Evolutionary conservation across 1,284 basidiomycete species (phyloP), one percentile per base, ranked within the genome.

Genomic region (Melampsora allii-populina): DNA sequence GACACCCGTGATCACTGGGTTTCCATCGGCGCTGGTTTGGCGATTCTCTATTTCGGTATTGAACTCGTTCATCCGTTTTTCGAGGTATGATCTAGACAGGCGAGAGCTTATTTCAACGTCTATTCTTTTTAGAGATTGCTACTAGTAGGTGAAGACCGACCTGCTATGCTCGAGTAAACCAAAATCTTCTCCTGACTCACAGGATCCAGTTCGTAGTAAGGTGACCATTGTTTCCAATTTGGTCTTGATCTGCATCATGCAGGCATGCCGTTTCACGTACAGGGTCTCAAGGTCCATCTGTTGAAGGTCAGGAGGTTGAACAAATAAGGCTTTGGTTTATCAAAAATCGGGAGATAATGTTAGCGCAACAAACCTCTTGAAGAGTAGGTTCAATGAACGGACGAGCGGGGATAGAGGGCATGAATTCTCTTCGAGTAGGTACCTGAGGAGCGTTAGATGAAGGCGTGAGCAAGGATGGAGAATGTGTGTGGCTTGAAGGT

Each of bases 261-360:
- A 72, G 6, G 46, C 48, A 39, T 72, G 68, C 5, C 68, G 60
- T 56, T 72, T 72, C 31, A 45, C 56, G 36, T 72, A 72, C 12
- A 72, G 53, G 19, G 68, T 72, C 42, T 72, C 31, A n/a, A 72
- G 45, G 63, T 72, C 68, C 17, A 72, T 64, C 68, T 72, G 53
- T 5, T 42, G 42, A 24, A 36, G 27, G 10, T 58, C 31, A 58
- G 36, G 19, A 61, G 21, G n/a, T 45, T 12, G 24, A 65, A 39
- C 48, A 27, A 19, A 53, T 7, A 63, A 36, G 56, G 33, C 33
- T 63, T 31, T 17, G 29, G n/a, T n/a, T 7, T 63, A n/a, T 39
- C 19, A 59, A 58, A 27, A 21, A 39, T 14, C 19, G 31, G 19
- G 46, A 33, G 27, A 60, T n/a, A 3, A 31, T 68, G 10, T 21